Evolutionary conservation across 805 yeast genomes (phyloP).

Genomic region (Wickerhamomyces strasburgensis): DNA sequence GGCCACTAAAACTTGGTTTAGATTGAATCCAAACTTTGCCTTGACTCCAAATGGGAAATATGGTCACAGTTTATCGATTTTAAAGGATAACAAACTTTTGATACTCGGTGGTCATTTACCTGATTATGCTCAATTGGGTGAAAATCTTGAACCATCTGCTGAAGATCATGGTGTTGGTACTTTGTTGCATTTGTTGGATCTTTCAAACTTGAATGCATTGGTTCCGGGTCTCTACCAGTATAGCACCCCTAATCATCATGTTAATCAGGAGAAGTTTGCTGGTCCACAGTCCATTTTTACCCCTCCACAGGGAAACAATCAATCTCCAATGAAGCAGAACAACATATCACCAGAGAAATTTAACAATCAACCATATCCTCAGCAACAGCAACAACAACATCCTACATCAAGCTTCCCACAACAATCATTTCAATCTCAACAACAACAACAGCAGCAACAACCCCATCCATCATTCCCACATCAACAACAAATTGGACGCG

Average conservation of each 20-base stretch:
- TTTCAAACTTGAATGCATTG: slow-evolving; percentile 30
- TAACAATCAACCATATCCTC: slow-evolving; percentile 1
- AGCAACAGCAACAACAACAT: slow-evolving; percentile 6
- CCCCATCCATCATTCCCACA: too few species aligned
- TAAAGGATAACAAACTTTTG: slow-evolving; percentile 61
- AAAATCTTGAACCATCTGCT: slow-evolving; percentile 49
- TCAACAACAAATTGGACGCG: slow-evolving; percentile 3
- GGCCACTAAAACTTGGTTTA: slow-evolving; percentile 66
- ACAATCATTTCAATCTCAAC: too few species aligned
- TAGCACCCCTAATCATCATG: slow-evolving; percentile 31
- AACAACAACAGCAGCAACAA: too few species aligned
- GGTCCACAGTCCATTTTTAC: slow-evolving; percentile 20
- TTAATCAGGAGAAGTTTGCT: slow-evolving; percentile 17
- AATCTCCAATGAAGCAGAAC: background rate
- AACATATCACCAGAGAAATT: background rate
- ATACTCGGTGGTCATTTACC: slow-evolving; percentile 91
- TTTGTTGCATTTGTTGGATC: slow-evolving; percentile 60
- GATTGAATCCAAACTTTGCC: slow-evolving; percentile 43
- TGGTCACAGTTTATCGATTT: slow-evolving; percentile 82
- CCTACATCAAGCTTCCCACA: background rate
- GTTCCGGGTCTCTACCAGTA: slow-evolving; percentile 33
- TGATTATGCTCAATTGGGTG: slow-evolving; percentile 52
- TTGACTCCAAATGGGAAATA: slow-evolving; percentile 73
- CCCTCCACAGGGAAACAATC: slow-evolving; percentile 8
- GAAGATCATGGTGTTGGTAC: slow-evolving; percentile 53